phyloP scores from a whole-genome alignment of 2,329 filamentous ascomycete species.

The Cladosporium phlei region DNA sequence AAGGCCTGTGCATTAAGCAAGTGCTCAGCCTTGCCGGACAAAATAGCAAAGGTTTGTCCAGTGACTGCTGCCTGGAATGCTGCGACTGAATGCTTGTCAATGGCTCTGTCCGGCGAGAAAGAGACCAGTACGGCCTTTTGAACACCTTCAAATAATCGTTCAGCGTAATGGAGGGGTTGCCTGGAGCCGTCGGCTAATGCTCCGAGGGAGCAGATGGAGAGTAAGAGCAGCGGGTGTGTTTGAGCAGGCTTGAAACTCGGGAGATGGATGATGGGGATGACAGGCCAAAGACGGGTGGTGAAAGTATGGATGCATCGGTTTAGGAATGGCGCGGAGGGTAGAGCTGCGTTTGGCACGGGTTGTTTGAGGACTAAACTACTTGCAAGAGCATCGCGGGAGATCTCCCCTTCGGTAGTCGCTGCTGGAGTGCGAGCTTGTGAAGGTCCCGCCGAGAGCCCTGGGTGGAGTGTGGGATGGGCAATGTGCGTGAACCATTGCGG shows the following conservation, averaged over 20 bases:
- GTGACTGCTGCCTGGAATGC: conserved; percentile 10
- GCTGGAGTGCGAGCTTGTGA: not conserved
- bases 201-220: conserved; percentile 13
- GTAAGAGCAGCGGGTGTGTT: conserved; percentile 12
- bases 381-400: conserved; percentile 10
- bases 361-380: conserved; percentile 11
- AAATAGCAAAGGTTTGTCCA: conserved; percentile 11
- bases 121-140: conserved; percentile 12
- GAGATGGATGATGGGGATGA: conserved; percentile 10
- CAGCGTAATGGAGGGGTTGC: conserved; percentile 3
- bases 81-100: not conserved
- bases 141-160: conserved; percentile 13
- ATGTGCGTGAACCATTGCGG: not conserved
- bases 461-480: not conserved
- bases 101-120: not conserved
- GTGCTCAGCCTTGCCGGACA: conserved; percentile 5
- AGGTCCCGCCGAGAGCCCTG: not conserved
- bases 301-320: conserved; percentile 13
- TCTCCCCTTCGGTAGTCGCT: not conserved
- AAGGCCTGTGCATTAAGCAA: conserved; percentile 10
- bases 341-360: conserved; percentile 1
- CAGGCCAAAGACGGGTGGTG: conserved; percentile 13
- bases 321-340: conserved; percentile 10
- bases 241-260: conserved; percentile 12
- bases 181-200: conserved; percentile 10